Conservation (phyloP, 768 basidiomycete species). For the Tulasnella sp. region DNA sequence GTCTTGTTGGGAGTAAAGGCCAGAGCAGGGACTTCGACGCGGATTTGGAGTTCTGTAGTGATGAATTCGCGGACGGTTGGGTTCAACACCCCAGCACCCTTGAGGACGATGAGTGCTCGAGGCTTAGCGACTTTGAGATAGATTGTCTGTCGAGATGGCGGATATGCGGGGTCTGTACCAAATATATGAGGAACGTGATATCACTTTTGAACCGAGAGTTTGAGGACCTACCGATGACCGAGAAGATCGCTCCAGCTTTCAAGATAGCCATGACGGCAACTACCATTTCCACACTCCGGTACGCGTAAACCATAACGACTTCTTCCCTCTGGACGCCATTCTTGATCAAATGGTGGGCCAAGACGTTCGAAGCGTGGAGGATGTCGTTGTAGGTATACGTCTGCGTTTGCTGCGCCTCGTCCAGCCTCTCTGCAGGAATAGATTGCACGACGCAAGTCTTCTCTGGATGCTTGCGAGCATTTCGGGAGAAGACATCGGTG, state of each 20-base stretch:
- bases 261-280: slow-evolving; percentile 95
- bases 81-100: slow-evolving; percentile 78
- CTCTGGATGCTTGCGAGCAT: slow-evolving; percentile 75
- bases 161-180: slow-evolving; percentile 86
- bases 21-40: slow-evolving; percentile 86
- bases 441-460: slow-evolving; percentile 87
- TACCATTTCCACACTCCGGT: slow-evolving; percentile 92
- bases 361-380: slow-evolving; percentile 76
- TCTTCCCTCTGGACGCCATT: slow-evolving; percentile 88
- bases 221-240: slow-evolving; percentile 84
- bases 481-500: slow-evolving; percentile 86
- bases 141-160: slow-evolving; percentile 83
- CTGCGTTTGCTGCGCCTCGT: slow-evolving; percentile 46
- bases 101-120: slow-evolving; percentile 82
- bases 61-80: slow-evolving; percentile 83
- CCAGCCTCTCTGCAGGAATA: slow-evolving; percentile 42
- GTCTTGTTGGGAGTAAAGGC: slow-evolving; percentile 62
- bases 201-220: neutral
- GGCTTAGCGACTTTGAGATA: slow-evolving; percentile 93
- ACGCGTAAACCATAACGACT: slow-evolving; percentile 99
- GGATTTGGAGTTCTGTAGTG: slow-evolving; percentile 69
- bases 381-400: slow-evolving; percentile 78
- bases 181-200: neutral
- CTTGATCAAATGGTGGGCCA: slow-evolving; percentile 84
- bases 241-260: slow-evolving; percentile 94